Evolutionary conservation across 2,329 filamentous ascomycete genomes (phyloP), one percentile per base, ranked within the genome.

Genomic region (Trichophyton mentagrophytes): DNA sequence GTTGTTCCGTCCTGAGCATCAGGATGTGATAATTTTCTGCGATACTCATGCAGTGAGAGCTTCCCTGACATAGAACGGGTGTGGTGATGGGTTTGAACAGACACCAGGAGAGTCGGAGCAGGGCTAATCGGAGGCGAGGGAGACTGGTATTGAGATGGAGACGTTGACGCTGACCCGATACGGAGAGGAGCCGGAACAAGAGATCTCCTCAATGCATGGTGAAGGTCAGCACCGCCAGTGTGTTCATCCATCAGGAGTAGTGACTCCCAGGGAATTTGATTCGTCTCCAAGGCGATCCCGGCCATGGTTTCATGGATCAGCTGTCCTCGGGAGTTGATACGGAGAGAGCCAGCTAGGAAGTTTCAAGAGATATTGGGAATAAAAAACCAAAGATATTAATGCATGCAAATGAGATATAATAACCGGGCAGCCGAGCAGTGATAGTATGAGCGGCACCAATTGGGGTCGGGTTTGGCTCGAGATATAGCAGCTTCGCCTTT

Each of bases 21-120:
- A 8, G 61, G 57, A 15, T 40, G 51, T 7, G 65, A 66, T 15
- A 66, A 53, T 9, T 62, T 64, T 60, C 61, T 64, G 53, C 65
- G 63, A 57, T 66, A 66, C 42, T 63, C 60, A 56, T 66, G 65
- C 1, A 65, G 60, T 1, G 65, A 65, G 44, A 66, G 61, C 13
- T 62, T 57, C 3, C 62, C 60, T 9, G 59, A 49, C 7, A 58
- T 58, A 46, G 44, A 25, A 38, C 51, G 40, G 7, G 49, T 30
- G 36, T 42, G 61, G 3, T 56, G 57, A 27, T 25, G 25, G 38
- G 46, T 17, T 11, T 56, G 36, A 13, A 62, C 38, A 15, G 61
- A 63, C 40, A 64, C 64, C 17, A 64, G 59, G 2, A 65, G 59
- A 15, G 64, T 62, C 13, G 63, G 57, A 11, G 53, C 49, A 33